Conservation (phyloP, 2,329 filamentous ascomycete species). For the Phaeoacremonium minimum region DNA sequence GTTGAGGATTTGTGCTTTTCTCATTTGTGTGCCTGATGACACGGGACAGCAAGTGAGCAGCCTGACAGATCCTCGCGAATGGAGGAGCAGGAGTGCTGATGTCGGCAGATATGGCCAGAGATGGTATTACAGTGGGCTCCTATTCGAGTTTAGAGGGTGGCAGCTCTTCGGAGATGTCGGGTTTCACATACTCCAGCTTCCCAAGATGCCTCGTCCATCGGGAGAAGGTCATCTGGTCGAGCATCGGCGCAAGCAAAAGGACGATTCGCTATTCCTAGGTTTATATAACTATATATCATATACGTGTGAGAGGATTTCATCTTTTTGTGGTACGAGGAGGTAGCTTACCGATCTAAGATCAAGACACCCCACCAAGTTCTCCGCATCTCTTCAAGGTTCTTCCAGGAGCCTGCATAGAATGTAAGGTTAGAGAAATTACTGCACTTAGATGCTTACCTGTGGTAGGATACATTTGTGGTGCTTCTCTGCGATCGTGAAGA, state of each 20-base stretch:
- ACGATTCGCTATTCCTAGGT: slow-evolving; percentile 7
- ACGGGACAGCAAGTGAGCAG: slow-evolving; percentile 10
- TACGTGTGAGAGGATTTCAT: neutral
- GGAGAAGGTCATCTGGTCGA: slow-evolving; percentile 7
- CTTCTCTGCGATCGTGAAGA: slow-evolving; percentile 2
- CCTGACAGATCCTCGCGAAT: slow-evolving; percentile 11
- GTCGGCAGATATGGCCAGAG: slow-evolving; percentile 8
- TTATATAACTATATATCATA: slow-evolving; percentile 3
- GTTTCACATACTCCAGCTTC: slow-evolving; percentile 6
- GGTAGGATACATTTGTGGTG: neutral
- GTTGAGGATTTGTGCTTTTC: slow-evolving; percentile 1
- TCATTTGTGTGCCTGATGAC: slow-evolving; percentile 9
- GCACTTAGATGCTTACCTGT: neutral
- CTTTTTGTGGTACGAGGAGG: neutral
- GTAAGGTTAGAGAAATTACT: neutral
- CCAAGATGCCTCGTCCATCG: slow-evolving; percentile 9
- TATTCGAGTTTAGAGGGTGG: slow-evolving; percentile 1
- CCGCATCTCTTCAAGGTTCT: slow-evolving; percentile 7
- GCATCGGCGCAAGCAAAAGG: slow-evolving; percentile 8
- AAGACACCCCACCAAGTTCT: slow-evolving; percentile 9
- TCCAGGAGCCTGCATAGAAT: slow-evolving; percentile 4
- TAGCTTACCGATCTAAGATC: slow-evolving; percentile 7
- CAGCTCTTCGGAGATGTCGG: neutral
- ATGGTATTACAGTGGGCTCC: slow-evolving; percentile 7
- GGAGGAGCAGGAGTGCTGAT: slow-evolving; percentile 4